phyloP scores from a whole-genome alignment of 2,329 filamentous ascomycete genomes.

The Fonsecaea erecta region DNA sequence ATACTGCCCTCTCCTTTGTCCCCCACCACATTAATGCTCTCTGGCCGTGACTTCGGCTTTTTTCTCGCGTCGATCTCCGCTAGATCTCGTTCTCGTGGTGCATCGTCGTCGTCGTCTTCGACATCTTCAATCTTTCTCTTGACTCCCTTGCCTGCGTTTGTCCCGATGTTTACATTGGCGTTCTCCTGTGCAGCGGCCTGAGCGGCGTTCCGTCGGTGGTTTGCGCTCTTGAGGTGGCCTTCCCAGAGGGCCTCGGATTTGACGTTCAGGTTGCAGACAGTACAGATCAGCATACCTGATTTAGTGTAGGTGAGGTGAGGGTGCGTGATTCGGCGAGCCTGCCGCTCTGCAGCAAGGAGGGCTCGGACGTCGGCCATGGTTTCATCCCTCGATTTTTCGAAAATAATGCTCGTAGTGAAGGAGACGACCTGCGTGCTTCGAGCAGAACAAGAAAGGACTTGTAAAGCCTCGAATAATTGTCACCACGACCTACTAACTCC shows the following conservation, averaged over 20 bases:
- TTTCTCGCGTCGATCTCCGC: conserved; percentile 29
- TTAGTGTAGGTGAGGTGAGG: conserved; percentile 71
- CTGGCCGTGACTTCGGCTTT: conserved; percentile 37
- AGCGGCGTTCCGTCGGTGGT: conserved; percentile 48
- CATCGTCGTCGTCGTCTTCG: conserved; percentile 44
- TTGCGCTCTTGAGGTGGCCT: conserved; percentile 60
- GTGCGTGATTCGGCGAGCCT: conserved; percentile 72
- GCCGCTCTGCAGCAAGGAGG: conserved; percentile 77
- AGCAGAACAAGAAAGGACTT: background rate
- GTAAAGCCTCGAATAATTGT: background rate
- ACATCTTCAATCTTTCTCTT: conserved; percentile 60
- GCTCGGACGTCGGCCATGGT: conserved; percentile 78
- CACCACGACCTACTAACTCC: background rate
- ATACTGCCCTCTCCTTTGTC: background rate
- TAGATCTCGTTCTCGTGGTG: conserved; percentile 31
- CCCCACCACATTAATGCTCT: conserved; percentile 38
- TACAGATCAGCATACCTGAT: conserved; percentile 70
- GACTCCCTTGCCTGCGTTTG: conserved; percentile 46
- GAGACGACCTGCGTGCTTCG: conserved; percentile 1
- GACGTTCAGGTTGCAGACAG: conserved; percentile 66
- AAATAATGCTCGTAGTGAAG: background rate
- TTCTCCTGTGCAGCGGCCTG: conserved; percentile 40
- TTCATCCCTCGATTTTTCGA: background rate
- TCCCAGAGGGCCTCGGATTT: conserved; percentile 72
- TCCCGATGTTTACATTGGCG: background rate